These are phyloP conservation scores for Phoma sp. DNA, from an alignment of 2,329 filamentous ascomycete species.

Conservation along the genomic window DNA sequence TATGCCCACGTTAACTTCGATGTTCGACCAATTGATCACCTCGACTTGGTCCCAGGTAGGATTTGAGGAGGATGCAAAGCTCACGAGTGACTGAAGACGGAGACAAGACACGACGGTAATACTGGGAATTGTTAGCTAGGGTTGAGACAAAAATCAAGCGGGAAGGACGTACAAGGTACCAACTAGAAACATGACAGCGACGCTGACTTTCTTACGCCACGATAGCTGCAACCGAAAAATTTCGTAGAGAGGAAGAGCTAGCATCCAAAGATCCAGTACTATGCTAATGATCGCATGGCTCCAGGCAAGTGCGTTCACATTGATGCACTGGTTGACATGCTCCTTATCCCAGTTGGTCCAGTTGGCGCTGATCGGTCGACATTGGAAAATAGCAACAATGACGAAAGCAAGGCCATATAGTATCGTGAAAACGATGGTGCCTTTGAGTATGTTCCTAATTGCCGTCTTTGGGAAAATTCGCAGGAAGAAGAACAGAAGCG, in stretches of 20 bases:
- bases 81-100: conserved; percentile 53
- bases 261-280: conserved; percentile 40
- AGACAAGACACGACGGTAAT: conserved; percentile 56
- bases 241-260: conserved; percentile 45
- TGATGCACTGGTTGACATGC: conserved; percentile 41
- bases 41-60: conserved; percentile 52
- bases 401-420: conserved; percentile 32
- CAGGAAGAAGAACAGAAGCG: conserved; percentile 39
- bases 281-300: conserved; percentile 45
- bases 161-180: conserved; percentile 47
- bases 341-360: conserved; percentile 44
- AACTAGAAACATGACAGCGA: conserved; percentile 49
- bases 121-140: conserved; percentile 27
- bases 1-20: conserved; percentile 55
- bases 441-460: conserved; percentile 23
- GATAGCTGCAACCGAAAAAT: conserved; percentile 42
- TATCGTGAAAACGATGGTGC: conserved; percentile 33
- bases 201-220: conserved; percentile 47
- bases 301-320: conserved; percentile 45
- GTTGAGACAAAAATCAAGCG: conserved; percentile 38
- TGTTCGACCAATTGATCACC: conserved; percentile 52
- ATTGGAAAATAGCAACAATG: conserved; percentile 40
- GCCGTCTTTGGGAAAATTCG: conserved; percentile 39
- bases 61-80: conserved; percentile 53
- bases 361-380: conserved; percentile 41